phyloP scores from a whole-genome alignment of 1,284 basidiomycete species.

The Irpex sp. region DNA sequence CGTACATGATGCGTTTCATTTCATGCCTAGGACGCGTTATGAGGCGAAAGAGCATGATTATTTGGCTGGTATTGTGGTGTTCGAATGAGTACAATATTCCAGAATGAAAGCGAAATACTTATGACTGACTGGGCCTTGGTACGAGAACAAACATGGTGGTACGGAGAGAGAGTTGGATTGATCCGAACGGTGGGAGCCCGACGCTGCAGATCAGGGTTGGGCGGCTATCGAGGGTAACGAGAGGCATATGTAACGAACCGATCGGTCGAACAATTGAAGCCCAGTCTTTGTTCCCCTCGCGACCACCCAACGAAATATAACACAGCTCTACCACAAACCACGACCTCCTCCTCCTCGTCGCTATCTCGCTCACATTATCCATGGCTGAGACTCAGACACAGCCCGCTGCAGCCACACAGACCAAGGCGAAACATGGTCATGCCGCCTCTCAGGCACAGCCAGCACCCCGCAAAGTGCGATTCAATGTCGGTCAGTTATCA shows the following conservation, averaged over 20 bases:
- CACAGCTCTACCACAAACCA: neutral
- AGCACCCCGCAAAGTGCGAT: constrained; percentile 84
- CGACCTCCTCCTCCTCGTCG: constrained; percentile 10
- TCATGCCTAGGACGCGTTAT: neutral
- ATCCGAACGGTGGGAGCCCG: neutral
- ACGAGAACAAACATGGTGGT: neutral
- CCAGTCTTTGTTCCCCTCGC: constrained; percentile 15
- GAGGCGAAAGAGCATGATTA: neutral
- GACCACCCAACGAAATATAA: constrained; percentile 8
- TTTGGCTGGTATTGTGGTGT: neutral
- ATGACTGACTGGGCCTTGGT: neutral
- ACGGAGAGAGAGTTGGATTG: neutral
- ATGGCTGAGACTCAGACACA: constrained; percentile 28
- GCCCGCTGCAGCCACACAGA: constrained; percentile 23
- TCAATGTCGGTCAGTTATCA: constrained; percentile 78
- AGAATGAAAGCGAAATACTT: too few relatives aligned
- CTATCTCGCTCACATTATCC: constrained; percentile 10
- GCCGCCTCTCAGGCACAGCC: constrained; percentile 59
- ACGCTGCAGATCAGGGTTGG: neutral
- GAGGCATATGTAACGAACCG: neutral
- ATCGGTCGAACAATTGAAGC: constrained; percentile 8
- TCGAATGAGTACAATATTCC: too few relatives aligned
- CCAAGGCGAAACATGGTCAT: constrained; percentile 60
- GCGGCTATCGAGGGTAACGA: neutral
- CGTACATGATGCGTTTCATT: neutral